phyloP scores from a whole-genome alignment of 352 stramenopile species.

The Peronospora belbahrii region DNA sequence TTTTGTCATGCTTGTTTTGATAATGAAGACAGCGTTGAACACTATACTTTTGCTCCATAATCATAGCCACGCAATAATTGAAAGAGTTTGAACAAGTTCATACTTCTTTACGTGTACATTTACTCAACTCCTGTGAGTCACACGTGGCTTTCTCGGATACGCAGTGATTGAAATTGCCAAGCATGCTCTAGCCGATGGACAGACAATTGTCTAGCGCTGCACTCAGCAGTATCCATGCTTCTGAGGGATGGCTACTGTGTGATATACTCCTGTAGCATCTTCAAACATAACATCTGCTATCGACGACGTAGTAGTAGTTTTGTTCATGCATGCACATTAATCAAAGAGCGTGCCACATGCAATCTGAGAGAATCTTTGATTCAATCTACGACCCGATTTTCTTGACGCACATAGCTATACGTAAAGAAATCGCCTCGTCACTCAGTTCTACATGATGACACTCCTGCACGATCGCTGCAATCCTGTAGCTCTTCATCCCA shows the following conservation, averaged over 20 bases:
- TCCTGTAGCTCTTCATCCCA: conserved; percentile 26
- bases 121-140: too few relatives aligned
- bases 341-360: conserved; percentile 41
- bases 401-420: conserved; percentile 65
- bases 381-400: conserved; percentile 33
- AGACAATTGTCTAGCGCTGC: too few relatives aligned
- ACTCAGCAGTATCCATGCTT: conserved; percentile 40
- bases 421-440: conserved; percentile 66
- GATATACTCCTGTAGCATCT: conserved; percentile 40
- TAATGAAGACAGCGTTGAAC: too few relatives aligned
- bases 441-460: conserved; percentile 75
- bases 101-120: too few relatives aligned
- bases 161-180: too few relatives aligned
- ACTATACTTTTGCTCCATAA: too few relatives aligned
- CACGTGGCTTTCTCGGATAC: too few relatives aligned
- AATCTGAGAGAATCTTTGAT: conserved; percentile 45
- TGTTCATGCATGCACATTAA: background rate
- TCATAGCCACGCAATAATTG: too few relatives aligned
- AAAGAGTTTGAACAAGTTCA: too few relatives aligned
- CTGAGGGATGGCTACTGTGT: conserved; percentile 48
- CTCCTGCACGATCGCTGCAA: conserved; percentile 55
- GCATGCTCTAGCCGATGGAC: too few relatives aligned
- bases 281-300: background rate
- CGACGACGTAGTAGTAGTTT: background rate
- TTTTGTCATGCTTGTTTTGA: too few relatives aligned